These are phyloP conservation scores for Dendrobium officinale DNA, from an alignment of 106 monocot genomes.

Conservation along the genomic window DNA sequence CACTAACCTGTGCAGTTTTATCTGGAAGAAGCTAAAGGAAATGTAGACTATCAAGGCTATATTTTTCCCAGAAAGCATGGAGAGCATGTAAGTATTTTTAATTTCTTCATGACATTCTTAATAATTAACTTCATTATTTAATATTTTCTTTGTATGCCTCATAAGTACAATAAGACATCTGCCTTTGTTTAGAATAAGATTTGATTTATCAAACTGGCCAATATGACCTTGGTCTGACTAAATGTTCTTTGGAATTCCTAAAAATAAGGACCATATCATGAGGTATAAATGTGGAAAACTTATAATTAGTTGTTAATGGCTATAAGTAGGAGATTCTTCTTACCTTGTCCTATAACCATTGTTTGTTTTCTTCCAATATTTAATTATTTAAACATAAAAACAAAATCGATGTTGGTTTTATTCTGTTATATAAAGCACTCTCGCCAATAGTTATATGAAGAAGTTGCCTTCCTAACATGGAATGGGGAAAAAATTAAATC, in stretches of 20 bases:
- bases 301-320: neutral
- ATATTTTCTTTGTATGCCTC: neutral
- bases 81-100: constrained; percentile 51
- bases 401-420: too few species aligned
- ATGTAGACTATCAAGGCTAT: constrained; percentile 90
- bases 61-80: constrained; percentile 77
- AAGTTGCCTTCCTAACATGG: neutral
- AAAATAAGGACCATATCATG: neutral
- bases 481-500: too few species aligned
- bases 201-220: neutral
- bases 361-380: neutral
- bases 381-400: neutral
- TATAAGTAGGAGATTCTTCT: neutral
- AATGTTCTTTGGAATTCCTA: neutral
- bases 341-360: neutral
- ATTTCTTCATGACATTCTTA: neutral
- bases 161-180: neutral
- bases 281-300: neutral
- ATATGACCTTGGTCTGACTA: neutral
- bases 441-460: neutral
- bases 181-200: neutral
- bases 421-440: too few species aligned
- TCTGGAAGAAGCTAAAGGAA: constrained; percentile 91
- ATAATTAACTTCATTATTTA: neutral
- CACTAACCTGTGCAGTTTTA: constrained; percentile 64